Evolutionary conservation across 2,329 filamentous ascomycete species (phyloP).

Genomic region (Phaeosphaeriaceae sp.): DNA sequence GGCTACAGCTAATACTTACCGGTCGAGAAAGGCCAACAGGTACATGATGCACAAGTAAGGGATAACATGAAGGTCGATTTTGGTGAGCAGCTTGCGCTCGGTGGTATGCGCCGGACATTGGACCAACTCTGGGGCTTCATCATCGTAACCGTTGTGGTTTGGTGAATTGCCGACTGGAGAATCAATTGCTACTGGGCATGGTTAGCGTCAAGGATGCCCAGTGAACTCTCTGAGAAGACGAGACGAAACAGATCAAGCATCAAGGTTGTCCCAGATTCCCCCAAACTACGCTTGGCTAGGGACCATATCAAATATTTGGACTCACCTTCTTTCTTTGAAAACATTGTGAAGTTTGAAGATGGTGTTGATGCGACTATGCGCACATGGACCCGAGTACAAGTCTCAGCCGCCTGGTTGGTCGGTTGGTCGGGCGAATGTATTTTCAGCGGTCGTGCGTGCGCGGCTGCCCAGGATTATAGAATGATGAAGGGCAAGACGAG

Average conservation of each 20-base stretch:
- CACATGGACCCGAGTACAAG: background rate
- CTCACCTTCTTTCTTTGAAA: constrained; percentile 43
- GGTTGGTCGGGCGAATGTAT: constrained; percentile 6
- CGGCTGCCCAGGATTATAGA: constrained; percentile 1
- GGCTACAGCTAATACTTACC: constrained; percentile 27
- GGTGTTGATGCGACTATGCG: constrained; percentile 13
- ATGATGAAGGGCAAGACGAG: constrained; percentile 6
- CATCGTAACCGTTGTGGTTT: constrained; percentile 44
- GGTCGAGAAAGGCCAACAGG: constrained; percentile 56
- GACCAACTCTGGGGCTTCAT: constrained; percentile 48
- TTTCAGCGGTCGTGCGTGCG: constrained; percentile 9
- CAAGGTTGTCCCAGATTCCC: background rate
- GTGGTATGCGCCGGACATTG: constrained; percentile 58
- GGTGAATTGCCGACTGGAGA: constrained; percentile 23
- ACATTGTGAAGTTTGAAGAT: constrained; percentile 28
- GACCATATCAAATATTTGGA: constrained; percentile 9
- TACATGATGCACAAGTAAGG: constrained; percentile 60
- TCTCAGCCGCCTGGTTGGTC: constrained; percentile 8
- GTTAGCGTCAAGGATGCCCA: constrained; percentile 15
- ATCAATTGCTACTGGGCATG: constrained; percentile 19
- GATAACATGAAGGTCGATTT: constrained; percentile 57
- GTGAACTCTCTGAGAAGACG: background rate
- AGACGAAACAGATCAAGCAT: background rate
- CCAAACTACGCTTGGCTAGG: constrained; percentile 10
- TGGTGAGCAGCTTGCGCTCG: constrained; percentile 53